Base-by-base conservation (phyloP, 1,284 basidiomycete species). In the Tremellales sp. region DNA sequence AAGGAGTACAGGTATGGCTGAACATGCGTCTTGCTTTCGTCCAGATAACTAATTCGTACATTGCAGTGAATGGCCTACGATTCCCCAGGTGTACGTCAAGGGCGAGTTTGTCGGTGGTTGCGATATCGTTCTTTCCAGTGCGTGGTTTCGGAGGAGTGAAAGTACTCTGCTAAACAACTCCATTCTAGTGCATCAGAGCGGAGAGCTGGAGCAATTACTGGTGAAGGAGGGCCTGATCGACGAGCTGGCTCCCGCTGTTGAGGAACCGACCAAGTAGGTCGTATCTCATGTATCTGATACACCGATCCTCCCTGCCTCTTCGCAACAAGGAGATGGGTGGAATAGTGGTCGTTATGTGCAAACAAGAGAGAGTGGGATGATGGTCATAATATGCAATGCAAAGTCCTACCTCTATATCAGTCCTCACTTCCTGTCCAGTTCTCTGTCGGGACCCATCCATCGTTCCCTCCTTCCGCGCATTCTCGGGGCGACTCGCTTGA, bases 41-140 rank as follows among this genome's bases (percentile, higher is more conserved):
- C n/a, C 40, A 35, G 53, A 80, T 43, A 43, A 4, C 33, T 50
- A 14, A 24, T 9, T 37, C 8, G 40, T 22, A 25, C 25, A 24
- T 31, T 42, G 27, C 63, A 94, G 90, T 38, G 88, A 93, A 64
- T 98, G 94, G 94, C 94, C 94, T 14, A 98, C 94, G 16, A 86
- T 98, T 57, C 95, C 95, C 10, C 94, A 98, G 71, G 75, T 98
- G 8, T 98, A 95, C 67, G 79, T 97, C 33, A 84, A 88, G 48
- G 92, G 93, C 22, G 92, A 97, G 68, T 98, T 98, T 63, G 79
- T 97, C 25, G 94, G 94, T 39, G 94, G 94, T 40, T 97, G 92
- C 70, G 94, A 98, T 74, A 97, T 97, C 61, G 76, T 97, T 44
- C 72, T 97, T 25, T 82, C 82, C 57, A 97, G 91, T 93, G 34